A percentile compares a stretch with the other conserved stretches of the same genome.
phyloP scores from a whole-genome alignment of 192 early-diverging fungal genomes.

The Coemansia sp. region DNA sequence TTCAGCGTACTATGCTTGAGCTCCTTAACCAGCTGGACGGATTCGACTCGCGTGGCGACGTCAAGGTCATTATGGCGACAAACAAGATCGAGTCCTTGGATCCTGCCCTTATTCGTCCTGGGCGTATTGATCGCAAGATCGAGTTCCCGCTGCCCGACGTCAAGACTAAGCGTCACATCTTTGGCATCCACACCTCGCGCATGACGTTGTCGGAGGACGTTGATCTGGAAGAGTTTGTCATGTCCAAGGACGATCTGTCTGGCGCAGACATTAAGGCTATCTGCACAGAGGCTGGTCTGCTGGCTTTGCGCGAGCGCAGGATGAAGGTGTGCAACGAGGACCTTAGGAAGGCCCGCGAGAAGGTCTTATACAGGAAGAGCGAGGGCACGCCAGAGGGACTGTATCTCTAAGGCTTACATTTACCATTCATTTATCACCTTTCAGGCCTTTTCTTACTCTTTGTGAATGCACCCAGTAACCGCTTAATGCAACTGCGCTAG shows the following conservation, averaged over 20 bases:
- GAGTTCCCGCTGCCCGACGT: slow-evolving; percentile 98
- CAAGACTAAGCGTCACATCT: slow-evolving; percentile 97
- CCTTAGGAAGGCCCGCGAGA: slow-evolving; percentile 97
- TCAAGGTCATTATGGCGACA: slow-evolving; percentile 99
- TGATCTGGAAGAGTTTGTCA: slow-evolving; percentile 98
- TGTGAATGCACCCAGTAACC: neutral
- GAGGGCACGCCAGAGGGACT: slow-evolving; percentile 99
- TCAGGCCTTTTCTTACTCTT: neutral
- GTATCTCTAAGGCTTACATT: slow-evolving; percentile 64
- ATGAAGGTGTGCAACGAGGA: slow-evolving; percentile 99
- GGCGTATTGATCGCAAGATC: slow-evolving; percentile 99
- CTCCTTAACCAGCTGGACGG: slow-evolving; percentile 98
- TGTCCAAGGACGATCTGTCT: slow-evolving; percentile 98
- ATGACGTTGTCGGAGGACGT: slow-evolving; percentile 98
- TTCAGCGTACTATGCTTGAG: slow-evolving; percentile 98
- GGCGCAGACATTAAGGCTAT: slow-evolving; percentile 99
- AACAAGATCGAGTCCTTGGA: slow-evolving; percentile 98
- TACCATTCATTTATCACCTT: neutral
- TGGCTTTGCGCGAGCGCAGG: slow-evolving; percentile 95
- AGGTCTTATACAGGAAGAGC: slow-evolving; percentile 97
- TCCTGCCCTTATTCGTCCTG: slow-evolving; percentile 94
- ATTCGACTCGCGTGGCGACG: slow-evolving; percentile 93
- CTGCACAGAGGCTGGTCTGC: slow-evolving; percentile 98
- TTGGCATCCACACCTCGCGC: slow-evolving; percentile 90
- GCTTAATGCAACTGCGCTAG: neutral